Base-by-base conservation (phyloP, 2,329 filamentous ascomycete species). In the Davidsoniella australis region DNA sequence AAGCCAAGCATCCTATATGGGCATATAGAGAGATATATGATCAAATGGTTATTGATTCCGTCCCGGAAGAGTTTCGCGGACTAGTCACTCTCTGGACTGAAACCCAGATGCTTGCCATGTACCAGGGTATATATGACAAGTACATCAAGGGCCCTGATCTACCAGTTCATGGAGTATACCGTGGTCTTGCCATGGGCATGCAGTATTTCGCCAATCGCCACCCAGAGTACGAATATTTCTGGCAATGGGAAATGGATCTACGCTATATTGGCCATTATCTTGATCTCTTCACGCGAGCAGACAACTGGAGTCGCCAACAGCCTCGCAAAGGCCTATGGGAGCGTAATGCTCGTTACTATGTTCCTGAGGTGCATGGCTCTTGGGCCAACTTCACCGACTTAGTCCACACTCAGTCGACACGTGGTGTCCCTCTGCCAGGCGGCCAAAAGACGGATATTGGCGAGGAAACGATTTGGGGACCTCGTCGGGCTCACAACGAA, bases 171-270 rank as follows among this genome's bases (percentile, higher is more conserved):
- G 88, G 88, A 16, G 86, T 93, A 7, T 96, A 96, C 65, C 82
- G 91, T 47, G 88, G 85, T 49, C 76, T 91, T 8, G 86, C 87
- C 58, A 94, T 96, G 85, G 86, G 88, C 0, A 80, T 96, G 68
- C 88, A 95, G 60, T 84, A 89, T 63, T 96, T 96, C 61, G 85
- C 88, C 5, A 79, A 88, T 59, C 75, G 78, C 58, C 87, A 94
- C 63, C 83, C 85, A 1, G 87, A 94, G 62, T 94, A 88, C 59
- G 85, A 93, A 44, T 85, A 79, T 65, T 86, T 87, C 63, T 94
- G 87, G 87, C 85, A 94, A 56, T 93, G 87, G 85, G 87, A 94
- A 63, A 89, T 94, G 80, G 87, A 94, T 58, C 78, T 88, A 41
- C 80, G 86, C 26, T 94, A 93, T 62, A 91, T 83, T 0, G 86